These are phyloP conservation scores for Aphanoascus verrucosus DNA, from an alignment of 2,329 filamentous ascomycete species.

Conservation along the genomic window DNA sequence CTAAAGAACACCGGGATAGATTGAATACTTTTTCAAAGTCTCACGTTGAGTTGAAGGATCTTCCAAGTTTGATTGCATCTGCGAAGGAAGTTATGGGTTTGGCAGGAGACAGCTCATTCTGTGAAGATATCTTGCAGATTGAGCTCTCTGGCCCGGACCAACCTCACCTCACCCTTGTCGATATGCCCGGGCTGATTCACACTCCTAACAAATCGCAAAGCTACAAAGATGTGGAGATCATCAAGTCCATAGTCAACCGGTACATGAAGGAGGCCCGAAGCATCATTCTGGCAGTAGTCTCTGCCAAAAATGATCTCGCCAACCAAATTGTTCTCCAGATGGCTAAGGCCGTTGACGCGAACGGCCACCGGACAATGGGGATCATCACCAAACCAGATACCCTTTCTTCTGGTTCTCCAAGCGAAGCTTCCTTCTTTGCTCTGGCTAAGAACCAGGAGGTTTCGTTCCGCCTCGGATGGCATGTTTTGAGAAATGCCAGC, in stretches of 20 bases:
- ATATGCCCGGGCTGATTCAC: constrained; percentile 37
- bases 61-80: constrained; percentile 2
- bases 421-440: constrained; percentile 1
- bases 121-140: constrained; percentile 32
- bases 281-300: constrained; percentile 37
- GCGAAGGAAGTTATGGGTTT: constrained; percentile 7
- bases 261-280: constrained; percentile 34
- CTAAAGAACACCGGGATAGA: constrained; percentile 13
- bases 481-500: constrained; percentile 6
- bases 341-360: constrained; percentile 28
- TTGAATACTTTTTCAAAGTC: neutral
- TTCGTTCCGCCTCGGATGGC: constrained; percentile 10
- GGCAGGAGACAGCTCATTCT: neutral
- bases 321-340: constrained; percentile 39
- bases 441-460: constrained; percentile 12
- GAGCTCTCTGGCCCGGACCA: constrained; percentile 35
- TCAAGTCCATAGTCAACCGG: constrained; percentile 29
- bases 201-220: constrained; percentile 25
- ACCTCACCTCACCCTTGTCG: constrained; percentile 36
- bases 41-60: neutral
- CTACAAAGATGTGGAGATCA: constrained; percentile 30
- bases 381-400: constrained; percentile 53
- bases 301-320: constrained; percentile 36
- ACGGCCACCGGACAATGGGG: constrained; percentile 34
- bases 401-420: neutral